A percentile compares a stretch with the other conserved stretches of the same genome.
These are phyloP conservation scores for Malassezia cuniculi DNA, from an alignment of 1,284 basidiomycete species.

Conservation along the genomic window DNA sequence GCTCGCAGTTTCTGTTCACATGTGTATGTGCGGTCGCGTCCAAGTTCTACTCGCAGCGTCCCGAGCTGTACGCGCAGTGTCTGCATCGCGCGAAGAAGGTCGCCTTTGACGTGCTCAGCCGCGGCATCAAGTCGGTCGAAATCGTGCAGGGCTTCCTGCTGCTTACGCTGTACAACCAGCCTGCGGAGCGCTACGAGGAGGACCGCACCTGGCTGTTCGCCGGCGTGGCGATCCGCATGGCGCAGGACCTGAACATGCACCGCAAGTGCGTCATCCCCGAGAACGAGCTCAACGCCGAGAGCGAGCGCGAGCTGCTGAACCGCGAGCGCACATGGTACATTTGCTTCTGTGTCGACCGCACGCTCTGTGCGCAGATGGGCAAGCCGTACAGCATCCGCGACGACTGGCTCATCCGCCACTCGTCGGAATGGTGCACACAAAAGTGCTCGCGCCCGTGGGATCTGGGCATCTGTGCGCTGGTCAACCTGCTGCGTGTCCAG, in stretches of 20 bases:
- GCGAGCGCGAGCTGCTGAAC: constrained; percentile 78
- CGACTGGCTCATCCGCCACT: constrained; percentile 71
- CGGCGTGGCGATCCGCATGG: constrained; percentile 60
- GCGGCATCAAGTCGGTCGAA: constrained; percentile 86
- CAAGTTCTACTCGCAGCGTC: constrained; percentile 70
- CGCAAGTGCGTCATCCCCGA: constrained; percentile 58
- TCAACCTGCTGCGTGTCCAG: constrained; percentile 37
- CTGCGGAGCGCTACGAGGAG: constrained; percentile 61
- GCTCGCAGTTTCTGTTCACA: constrained; percentile 42
- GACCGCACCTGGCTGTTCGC: constrained; percentile 71
- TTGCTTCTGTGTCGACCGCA: constrained; percentile 79
- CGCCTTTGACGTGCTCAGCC: constrained; percentile 55
- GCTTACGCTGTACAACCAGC: constrained; percentile 46
- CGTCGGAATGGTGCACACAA: constrained; percentile 54
- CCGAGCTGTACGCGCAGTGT: constrained; percentile 68
- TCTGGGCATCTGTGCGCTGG: constrained; percentile 29
- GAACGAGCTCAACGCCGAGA: constrained; percentile 46
- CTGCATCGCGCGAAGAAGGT: constrained; percentile 75
- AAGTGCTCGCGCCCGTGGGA: constrained; percentile 38
- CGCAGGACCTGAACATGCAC: constrained; percentile 86
- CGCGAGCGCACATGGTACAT: constrained; percentile 86
- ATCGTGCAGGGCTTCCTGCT: constrained; percentile 47
- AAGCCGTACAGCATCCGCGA: constrained; percentile 73
- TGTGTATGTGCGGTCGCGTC: constrained; percentile 78
- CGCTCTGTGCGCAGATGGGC: constrained; percentile 71